Base-by-base conservation (phyloP, 805 yeast species). In the Phaffomyces thermotolerans region DNA sequence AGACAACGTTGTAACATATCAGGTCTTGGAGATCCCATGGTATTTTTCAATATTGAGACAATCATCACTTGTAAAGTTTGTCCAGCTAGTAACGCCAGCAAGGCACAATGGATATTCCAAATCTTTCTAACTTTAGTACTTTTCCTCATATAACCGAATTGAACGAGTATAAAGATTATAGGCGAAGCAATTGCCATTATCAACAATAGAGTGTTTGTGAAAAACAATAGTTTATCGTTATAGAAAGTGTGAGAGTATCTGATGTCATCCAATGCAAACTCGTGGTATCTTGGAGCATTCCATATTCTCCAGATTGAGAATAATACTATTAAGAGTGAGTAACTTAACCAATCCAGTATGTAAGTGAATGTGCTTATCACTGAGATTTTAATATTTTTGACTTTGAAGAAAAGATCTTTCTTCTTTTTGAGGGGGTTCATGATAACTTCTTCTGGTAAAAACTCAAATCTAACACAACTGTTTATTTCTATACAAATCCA, bases 1-100 rank as follows among this genome's bases (percentile, higher is more conserved):
- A 58, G 44, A 50, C 81, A 77, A 37, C 82, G 58, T 18, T 67
- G 64, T 22, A 77, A 53, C 52, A 77, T 68, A 51, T 77, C 82
- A 1, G 81, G 81, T 41, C 81, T 58, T 17, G 71, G 76, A 18
- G 71, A 52, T 6, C 78, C 80, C 29, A 75, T 52, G 29, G 56
- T 56, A 53, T 75, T 73, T 58, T 78, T 76, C 43, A 78, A 55
- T 9, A 73, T 53, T 35, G 68, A 64, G 4, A 72, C 72, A 8
- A 67, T 47, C 39, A 66, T 42, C 20, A 68, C 51, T 44, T 71
- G 75, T 17, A 62, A 52, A 0, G 72, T 53, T 34, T 64, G 58
- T 8, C 70, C 59, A 1, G 70, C 75, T 36, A 63, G 39, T 23
- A 70, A 49, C 6, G 66, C 65, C 37, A 69, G 50, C 3, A 64